Evolutionary conservation across 1,139 yeast species (phyloP).

Genomic region (Saccharomyces hybrid): DNA sequence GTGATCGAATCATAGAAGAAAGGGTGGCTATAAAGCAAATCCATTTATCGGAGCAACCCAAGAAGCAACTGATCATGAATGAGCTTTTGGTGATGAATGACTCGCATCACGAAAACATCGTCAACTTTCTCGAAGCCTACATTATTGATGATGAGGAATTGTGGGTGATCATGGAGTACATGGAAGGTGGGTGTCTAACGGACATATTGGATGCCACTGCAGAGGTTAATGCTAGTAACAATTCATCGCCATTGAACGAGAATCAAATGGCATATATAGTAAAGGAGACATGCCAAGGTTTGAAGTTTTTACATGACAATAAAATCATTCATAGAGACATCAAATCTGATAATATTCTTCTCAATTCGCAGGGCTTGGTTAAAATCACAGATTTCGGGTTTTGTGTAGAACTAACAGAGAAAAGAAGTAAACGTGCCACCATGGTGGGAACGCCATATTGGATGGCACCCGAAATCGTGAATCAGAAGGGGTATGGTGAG

Average conservation of each 20-base stretch:
- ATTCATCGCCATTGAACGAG: conserved; percentile 41
- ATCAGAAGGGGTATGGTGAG: conserved; percentile 88
- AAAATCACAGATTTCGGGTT: conserved; percentile 95
- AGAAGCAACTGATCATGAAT: conserved; percentile 84
- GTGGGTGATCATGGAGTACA: conserved; percentile 91
- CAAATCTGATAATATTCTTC: conserved; percentile 82
- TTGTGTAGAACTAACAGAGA: conserved; percentile 89
- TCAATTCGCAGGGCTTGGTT: conserved; percentile 78
- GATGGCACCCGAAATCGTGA: conserved; percentile 99
- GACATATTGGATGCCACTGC: conserved; percentile 70
- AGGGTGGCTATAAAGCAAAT: conserved; percentile 85
- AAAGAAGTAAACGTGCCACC: conserved; percentile 85
- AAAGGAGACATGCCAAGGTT: conserved; percentile 79
- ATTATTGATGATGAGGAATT: conserved; percentile 46
- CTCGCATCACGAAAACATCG: conserved; percentile 80
- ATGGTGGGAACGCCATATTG: conserved; percentile 98
- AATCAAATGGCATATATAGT: conserved; percentile 83
- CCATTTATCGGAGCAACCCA: conserved; percentile 83
- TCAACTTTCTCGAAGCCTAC: conserved; percentile 80
- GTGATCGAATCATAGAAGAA: conserved; percentile 30
- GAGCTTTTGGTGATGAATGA: conserved; percentile 92
- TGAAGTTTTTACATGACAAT: conserved; percentile 79
- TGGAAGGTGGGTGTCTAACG: conserved; percentile 82
- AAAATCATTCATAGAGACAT: conserved; percentile 92
- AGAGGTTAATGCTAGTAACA: conserved; percentile 30